A percentile compares a stretch with the other conserved stretches of the same genome.
phyloP scores from a whole-genome alignment of 257 asterid species.

The Nicotiana obtusifolia region DNA sequence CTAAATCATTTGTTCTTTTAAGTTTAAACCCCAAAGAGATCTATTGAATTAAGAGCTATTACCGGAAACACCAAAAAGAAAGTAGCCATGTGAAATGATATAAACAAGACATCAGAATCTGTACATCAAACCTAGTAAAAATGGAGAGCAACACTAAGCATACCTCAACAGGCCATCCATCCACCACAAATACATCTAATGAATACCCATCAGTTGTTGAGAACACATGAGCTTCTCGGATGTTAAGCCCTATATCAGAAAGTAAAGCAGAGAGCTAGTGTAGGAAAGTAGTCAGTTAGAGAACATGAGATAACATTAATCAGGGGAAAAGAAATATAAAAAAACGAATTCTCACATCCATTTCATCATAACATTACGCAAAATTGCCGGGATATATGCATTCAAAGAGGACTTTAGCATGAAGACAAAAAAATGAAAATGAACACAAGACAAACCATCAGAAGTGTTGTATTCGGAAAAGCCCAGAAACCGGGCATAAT shows the following conservation, averaged over 20 bases:
- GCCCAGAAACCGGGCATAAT: not conserved
- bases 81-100: not conserved
- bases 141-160: slow-evolving; percentile 33
- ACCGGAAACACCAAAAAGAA: not conserved
- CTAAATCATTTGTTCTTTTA: not conserved
- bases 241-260: slow-evolving; percentile 87
- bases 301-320: slow-evolving; percentile 3
- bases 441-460: not conserved
- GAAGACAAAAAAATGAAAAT: not conserved
- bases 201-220: slow-evolving; percentile 92
- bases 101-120: not conserved
- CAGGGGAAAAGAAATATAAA: not conserved
- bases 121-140: slow-evolving; percentile 13
- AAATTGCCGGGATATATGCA: not conserved
- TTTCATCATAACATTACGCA: not conserved
- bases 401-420: slow-evolving; percentile 1
- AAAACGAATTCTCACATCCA: not conserved
- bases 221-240: slow-evolving; percentile 98
- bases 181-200: slow-evolving; percentile 86
- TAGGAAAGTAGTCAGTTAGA: slow-evolving; percentile 10
- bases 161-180: slow-evolving; percentile 96
- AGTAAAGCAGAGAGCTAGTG: slow-evolving; percentile 94
- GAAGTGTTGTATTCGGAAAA: not conserved
- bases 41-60: not conserved
- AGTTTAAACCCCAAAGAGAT: not conserved